Base-by-base conservation (phyloP, 2,329 filamentous ascomycete species). In the Metarhizium brunneum region DNA sequence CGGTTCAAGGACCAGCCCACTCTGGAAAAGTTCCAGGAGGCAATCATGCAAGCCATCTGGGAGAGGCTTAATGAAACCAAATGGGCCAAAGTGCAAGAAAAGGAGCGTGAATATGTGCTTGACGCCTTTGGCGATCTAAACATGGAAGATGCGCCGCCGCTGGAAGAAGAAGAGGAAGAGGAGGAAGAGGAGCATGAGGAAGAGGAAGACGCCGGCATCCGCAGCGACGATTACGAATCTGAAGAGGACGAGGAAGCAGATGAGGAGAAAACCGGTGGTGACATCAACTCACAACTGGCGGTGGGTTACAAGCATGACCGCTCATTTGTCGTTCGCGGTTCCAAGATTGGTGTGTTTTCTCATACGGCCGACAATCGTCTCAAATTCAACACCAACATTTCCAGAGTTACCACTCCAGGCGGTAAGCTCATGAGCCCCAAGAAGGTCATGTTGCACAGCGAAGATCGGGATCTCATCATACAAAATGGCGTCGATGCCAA, bases 301-400 rank as follows among this genome's bases (percentile, higher is more conserved):
- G 94, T 99, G 53, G 94, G 94, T 55, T 96, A 96, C 75, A 97
- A 95, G 72, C 88, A 96, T 62, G 94, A 99, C 68, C 84, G 94
- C 57, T 97, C 94, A 0, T 99, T 97, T 64, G 94, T 99, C 56
- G 91, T 99, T 47, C 87, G 94, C 60, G 94, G 94, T 36, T 94
- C 92, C 64, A 96, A 97, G 80, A 99, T 99, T 69, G 94, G 94
- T 54, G 94, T 99, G 45, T 99, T 99, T 81, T 97, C 95, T 71
- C 94, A 99, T 67, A 96, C 91, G 0, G 79, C 85, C 0, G 89
- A 95, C 73, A 95, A 97, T 69, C 86, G 92, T 61, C 81, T 99
- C 16, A 89, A 97, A 68, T 99, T 97, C 71, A 90, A 90, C 13
- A 99, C 94, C 58, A 97, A 92, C 61, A 99, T 99, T 65, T 96